These are phyloP conservation scores for Annona cherimola DNA, from an alignment of 164 flowering plant species.

Conservation along the genomic window DNA sequence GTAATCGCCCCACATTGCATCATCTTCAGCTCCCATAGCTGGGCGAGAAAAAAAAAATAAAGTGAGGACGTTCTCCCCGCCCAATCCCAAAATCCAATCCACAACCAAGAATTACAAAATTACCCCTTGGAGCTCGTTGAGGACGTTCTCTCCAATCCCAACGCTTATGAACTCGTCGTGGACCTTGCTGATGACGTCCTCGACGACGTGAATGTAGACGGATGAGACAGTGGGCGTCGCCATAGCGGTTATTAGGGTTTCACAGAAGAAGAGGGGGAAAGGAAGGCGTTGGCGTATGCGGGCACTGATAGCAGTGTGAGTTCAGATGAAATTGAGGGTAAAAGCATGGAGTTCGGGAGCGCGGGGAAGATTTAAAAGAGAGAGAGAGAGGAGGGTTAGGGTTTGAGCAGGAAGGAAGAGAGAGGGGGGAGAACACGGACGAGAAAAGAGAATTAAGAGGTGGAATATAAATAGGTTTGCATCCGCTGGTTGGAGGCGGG, in stretches of 20 bases:
- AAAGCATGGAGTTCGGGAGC: not conserved
- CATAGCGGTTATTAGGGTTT: constrained; percentile 23
- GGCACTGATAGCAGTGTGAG: constrained; percentile 1
- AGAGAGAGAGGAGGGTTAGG: constrained; percentile 9
- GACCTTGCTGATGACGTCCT: constrained; percentile 83
- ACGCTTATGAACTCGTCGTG: constrained; percentile 72
- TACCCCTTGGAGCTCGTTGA: constrained; percentile 86
- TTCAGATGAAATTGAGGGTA: constrained; percentile 1
- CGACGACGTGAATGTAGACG: constrained; percentile 78
- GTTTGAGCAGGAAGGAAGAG: constrained; percentile 8
- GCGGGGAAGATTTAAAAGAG: not conserved
- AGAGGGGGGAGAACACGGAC: constrained; percentile 25
- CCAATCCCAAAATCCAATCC: constrained; percentile 13
- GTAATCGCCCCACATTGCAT: constrained; percentile 72
- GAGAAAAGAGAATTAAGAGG: constrained; percentile 34
- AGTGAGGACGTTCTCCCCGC: not conserved
- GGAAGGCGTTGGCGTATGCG: not conserved
- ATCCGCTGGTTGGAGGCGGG: constrained; percentile 40
- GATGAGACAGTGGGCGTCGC: constrained; percentile 48
- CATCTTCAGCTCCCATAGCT: constrained; percentile 95
- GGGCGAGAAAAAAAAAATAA: not conserved
- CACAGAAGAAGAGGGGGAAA: not conserved
- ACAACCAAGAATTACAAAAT: not conserved
- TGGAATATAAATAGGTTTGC: constrained; percentile 96
- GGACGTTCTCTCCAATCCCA: constrained; percentile 72